These are phyloP conservation scores for Oleoguttula mirabilis DNA, from an alignment of 495 filamentous ascomycete species.

Conservation along the genomic window DNA sequence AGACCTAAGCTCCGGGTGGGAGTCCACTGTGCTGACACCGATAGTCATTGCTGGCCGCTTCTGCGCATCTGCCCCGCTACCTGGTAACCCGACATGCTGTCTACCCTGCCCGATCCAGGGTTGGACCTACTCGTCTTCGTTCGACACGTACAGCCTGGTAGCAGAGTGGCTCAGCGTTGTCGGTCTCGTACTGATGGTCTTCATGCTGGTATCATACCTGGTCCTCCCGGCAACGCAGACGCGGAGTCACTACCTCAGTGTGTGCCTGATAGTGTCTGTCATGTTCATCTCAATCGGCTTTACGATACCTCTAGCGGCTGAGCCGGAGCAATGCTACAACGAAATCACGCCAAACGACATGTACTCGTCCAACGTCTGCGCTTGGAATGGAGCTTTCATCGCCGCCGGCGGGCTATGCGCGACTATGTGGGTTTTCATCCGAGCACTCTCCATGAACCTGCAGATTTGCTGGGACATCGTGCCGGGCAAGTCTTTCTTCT, in stretches of 20 bases:
- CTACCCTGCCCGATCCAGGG: constrained; percentile 78
- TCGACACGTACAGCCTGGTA: constrained; percentile 48
- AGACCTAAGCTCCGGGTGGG: no score
- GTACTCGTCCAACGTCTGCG: constrained; percentile 68
- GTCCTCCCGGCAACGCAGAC: constrained; percentile 83
- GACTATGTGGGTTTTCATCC: constrained; percentile 80
- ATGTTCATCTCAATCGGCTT: constrained; percentile 79
- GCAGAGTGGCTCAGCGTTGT: constrained; percentile 72
- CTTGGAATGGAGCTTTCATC: constrained; percentile 75
- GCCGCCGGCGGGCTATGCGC: constrained; percentile 73
- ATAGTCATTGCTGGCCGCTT: constrained; percentile 57
- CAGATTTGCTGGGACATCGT: constrained; percentile 97
- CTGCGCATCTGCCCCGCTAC: constrained; percentile 36
- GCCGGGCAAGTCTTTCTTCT: constrained; percentile 83
- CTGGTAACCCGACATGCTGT: constrained; percentile 52
- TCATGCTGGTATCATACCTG: constrained; percentile 70
- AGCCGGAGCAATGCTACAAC: constrained; percentile 75
- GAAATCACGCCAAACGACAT: constrained; percentile 89
- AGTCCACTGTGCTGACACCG: constrained; percentile 11
- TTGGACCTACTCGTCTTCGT: constrained; percentile 41
- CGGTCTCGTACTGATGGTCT: constrained; percentile 56
- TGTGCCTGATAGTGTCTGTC: constrained; percentile 65
- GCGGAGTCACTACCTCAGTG: constrained; percentile 80
- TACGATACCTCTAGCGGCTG: constrained; percentile 73
- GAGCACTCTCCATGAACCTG: constrained; percentile 82